These are phyloP conservation scores for Terfezia claveryi DNA, from an alignment of 495 filamentous ascomycete species.

Conservation along the genomic window DNA sequence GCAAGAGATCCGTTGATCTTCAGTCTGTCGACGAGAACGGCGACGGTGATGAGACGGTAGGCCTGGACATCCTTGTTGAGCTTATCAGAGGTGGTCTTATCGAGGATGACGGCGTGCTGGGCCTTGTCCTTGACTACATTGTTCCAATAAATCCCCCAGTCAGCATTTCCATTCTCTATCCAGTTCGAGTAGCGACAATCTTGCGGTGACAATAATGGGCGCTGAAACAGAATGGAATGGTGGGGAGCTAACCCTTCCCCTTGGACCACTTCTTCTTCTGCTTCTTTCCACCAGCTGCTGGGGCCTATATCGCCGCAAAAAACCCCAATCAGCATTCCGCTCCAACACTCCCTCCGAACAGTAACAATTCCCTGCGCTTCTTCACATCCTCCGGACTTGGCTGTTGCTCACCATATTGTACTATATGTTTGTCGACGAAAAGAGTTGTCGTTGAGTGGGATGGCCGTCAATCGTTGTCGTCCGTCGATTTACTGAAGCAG, in stretches of 20 bases:
- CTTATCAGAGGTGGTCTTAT: conserved; percentile 19
- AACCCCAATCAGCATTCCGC: too few relatives aligned
- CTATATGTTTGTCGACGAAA: background rate
- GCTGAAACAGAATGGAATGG: background rate
- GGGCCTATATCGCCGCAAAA: conserved; percentile 30
- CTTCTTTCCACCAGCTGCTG: conserved; percentile 80
- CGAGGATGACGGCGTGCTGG: conserved; percentile 67
- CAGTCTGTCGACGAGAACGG: conserved; percentile 92
- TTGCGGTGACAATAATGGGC: conserved; percentile 1
- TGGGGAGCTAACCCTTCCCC: conserved; percentile 60
- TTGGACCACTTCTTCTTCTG: conserved; percentile 99
- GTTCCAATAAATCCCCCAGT: conserved; percentile 2
- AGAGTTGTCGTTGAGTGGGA: background rate
- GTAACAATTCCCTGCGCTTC: background rate
- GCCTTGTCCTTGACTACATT: conserved; percentile 98
- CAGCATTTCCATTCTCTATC: conserved; percentile 3
- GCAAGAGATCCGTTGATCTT: conserved; percentile 99
- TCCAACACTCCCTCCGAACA: too few relatives aligned
- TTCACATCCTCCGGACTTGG: background rate
- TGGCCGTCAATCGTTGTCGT: too few relatives aligned
- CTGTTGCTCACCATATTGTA: background rate
- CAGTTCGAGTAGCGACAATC: conserved; percentile 7
- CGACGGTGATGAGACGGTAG: conserved; percentile 97
- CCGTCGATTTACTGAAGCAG: background rate
- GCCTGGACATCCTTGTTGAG: conserved; percentile 53